These are phyloP conservation scores for Backusella australiensis DNA, from an alignment of 192 early-diverging fungal species.

Conservation along the genomic window DNA sequence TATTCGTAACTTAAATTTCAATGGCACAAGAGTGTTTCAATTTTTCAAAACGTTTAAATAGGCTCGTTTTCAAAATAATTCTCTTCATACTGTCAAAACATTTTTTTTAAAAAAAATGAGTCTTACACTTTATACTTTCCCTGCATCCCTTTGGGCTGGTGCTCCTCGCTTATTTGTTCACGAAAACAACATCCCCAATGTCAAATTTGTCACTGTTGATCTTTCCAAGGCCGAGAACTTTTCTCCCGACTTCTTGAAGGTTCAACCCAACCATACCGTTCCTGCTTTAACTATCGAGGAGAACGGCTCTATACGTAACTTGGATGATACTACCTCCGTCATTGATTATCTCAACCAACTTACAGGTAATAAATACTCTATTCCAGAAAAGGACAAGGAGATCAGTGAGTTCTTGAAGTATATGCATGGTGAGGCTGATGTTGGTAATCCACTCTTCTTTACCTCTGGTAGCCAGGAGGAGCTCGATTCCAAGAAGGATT, in stretches of 20 bases:
- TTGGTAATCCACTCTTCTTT: slow-evolving; percentile 15
- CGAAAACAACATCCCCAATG: neutral
- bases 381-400: neutral
- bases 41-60: neutral
- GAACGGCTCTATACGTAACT: neutral
- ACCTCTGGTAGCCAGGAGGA: slow-evolving; percentile 5
- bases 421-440: neutral
- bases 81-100: neutral
- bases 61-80: neutral
- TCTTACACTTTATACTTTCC: slow-evolving; percentile 20
- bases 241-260: slow-evolving; percentile 11
- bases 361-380: neutral
- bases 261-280: slow-evolving; percentile 15
- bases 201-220: slow-evolving; percentile 17
- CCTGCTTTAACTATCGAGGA: slow-evolving; percentile 10
- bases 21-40: neutral
- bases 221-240: slow-evolving; percentile 26
- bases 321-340: slow-evolving; percentile 11
- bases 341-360: slow-evolving; percentile 11
- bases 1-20: neutral
- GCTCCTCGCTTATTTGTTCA: slow-evolving; percentile 16
- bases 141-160: slow-evolving; percentile 17
- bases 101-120: neutral
- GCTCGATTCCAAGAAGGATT: slow-evolving; percentile 10
- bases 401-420: neutral